Base-by-base conservation (phyloP, 1,139 yeast genomes). In the Yamadazyma friedrichii region DNA sequence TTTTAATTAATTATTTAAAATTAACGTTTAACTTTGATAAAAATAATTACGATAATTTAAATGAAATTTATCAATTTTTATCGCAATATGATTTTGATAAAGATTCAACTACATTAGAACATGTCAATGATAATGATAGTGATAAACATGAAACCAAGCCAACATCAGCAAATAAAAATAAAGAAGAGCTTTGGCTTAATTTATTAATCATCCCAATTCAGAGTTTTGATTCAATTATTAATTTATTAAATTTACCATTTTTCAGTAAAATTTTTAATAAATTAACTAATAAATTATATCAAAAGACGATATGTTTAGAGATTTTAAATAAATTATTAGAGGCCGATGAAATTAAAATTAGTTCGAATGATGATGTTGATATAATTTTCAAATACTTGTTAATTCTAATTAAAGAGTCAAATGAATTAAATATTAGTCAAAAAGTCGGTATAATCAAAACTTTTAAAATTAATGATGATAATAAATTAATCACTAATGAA, bases 11-110 rank as follows among this genome's bases (percentile, higher is more conserved):
- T 12, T 74, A 87, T 32, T 73, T 85, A 39, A 77, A 76, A 47
- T 63, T 91, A 33, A 74, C 89, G 0, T 66, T 87, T 39, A 72
- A 77, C 9, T 86, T 84, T 65, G 87, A 86, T 52, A 86, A 88
- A 2, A 67, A 73, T 1, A 76, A 80, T 45, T 70, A 71, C 43
- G 76, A 70, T 4, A 81, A 86, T 57, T 66, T 89, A 45, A 83
- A 87, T 55, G 62, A 64, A 32, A 70, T 89, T 24, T 82, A 78
- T 55, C 64, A 75, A 45, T 83, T 76, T 57, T 83, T 88, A 0
- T 64, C 73, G 20, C 73, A 74, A 38, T 76, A 78, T 33, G 33
- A 43, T 29, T 38, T 39, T 22, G 46, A 43, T 33, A 20, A 20
- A 20, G 20, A 13, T 8, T 15, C n/a, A 13, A 12, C 4, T 6